Base-by-base conservation (phyloP, 495 filamentous ascomycete species). In the Aspergillus kassunensis region DNA sequence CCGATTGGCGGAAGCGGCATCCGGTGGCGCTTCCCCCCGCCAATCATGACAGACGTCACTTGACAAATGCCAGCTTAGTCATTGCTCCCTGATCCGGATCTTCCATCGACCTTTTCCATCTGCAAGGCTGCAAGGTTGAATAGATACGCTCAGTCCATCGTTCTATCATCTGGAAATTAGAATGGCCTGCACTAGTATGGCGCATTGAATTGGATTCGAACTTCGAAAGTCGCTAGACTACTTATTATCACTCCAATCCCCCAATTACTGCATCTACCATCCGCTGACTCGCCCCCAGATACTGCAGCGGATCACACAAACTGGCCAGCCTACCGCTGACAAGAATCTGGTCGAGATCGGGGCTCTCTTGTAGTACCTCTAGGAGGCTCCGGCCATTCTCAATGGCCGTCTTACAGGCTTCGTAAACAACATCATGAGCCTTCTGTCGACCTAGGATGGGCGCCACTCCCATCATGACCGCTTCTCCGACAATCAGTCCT, bases 391-490 rank as follows among this genome's bases (percentile, higher is more conserved):
- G 59, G 13, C 72, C 62, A 16, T 61, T 55, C 54, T 77, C 72
- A 57, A 77, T 79, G 35, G 67, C 70, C 44, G 74, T 67, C 54
- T 67, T 68, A 53, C 77, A 80, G 7, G 73, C 73, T 49, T 76
- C 72, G 54, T 80, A 80, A 13, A 80, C 71, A 48, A 79, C 59
- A 63, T 78, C 75, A 62, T 80, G 76, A n/a, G 77, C 77, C 25
- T 68, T 60, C 43, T 75, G 70, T 25, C 77, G 60, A 24, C 77
- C 77, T 7, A 76, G 53, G 55, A 72, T 58, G 21, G 67, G 65
- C 40, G 74, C 77, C 48, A 80, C 60, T 1, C 71, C 76, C 77
- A 80, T 80, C 76, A 80, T 80, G 10, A 80, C 76, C 2, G 77
- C 77, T 56, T 80, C 76, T 4, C 66, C 74, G n/a, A 78, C 76